These are phyloP conservation scores for Neopestalotiopsis sp. DNA, from an alignment of 2,329 filamentous ascomycete genomes.

Conservation along the genomic window DNA sequence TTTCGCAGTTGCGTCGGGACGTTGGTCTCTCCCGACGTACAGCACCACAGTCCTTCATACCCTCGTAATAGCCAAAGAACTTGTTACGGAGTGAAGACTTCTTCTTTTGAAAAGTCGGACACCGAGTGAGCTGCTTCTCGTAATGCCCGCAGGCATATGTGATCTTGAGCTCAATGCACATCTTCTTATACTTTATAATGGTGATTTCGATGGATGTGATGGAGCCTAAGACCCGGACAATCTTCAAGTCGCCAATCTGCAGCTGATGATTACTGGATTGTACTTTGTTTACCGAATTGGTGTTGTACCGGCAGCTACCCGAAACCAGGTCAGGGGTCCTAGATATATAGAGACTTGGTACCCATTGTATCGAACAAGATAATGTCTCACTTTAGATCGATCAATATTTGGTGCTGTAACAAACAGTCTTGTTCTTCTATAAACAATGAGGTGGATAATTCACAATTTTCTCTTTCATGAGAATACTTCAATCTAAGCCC, in stretches of 20 bases:
- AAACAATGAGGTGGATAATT: background rate
- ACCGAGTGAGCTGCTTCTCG: background rate
- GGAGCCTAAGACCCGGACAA: background rate
- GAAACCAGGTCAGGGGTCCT: background rate
- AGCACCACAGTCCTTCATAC: slow-evolving; percentile 13
- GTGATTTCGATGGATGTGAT: background rate
- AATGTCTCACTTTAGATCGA: background rate
- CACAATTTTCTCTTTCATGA: background rate
- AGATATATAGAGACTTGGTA: background rate
- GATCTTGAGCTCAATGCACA: slow-evolving; percentile 13
- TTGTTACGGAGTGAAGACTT: slow-evolving; percentile 10
- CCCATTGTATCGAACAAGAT: background rate
- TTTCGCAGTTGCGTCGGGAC: background rate
- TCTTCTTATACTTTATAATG: background rate
- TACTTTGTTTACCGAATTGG: background rate
- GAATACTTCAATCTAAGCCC: background rate
- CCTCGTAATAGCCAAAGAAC: slow-evolving; percentile 12
- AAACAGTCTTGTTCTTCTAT: background rate
- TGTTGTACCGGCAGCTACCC: background rate
- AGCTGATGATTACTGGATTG: background rate
- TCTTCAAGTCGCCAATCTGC: background rate
- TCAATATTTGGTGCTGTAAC: background rate
- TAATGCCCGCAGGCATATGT: background rate
- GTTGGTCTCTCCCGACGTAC: background rate
- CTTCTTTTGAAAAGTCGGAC: slow-evolving; percentile 17